Evolutionary conservation across 177 flowering plant genomes (phyloP).

Genomic region (Vitis hybrid): DNA sequence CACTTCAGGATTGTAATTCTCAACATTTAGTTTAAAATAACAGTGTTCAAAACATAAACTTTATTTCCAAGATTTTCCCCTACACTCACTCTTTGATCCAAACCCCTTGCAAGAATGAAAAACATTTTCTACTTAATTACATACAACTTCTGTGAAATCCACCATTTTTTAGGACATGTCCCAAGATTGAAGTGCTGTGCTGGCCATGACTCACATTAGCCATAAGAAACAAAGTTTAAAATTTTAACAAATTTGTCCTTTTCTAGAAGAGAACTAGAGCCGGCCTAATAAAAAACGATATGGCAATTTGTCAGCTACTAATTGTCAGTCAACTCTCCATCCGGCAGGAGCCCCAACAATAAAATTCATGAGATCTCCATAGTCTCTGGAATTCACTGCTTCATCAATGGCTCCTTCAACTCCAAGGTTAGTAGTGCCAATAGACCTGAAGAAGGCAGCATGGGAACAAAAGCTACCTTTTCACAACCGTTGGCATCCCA

Average conservation of each 20-base stretch:
- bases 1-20: no score
- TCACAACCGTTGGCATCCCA: conserved; percentile 92
- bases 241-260: not conserved
- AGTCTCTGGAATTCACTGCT: not conserved
- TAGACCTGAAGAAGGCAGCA: conserved; percentile 72
- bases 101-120: no score
- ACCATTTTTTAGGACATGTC: no score
- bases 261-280: conserved; percentile 2
- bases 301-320: conserved; percentile 14
- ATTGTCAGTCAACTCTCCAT: conserved; percentile 1
- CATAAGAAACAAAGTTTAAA: not conserved
- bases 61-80: no score
- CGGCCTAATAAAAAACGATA: conserved; percentile 18
- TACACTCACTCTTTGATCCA: no score
- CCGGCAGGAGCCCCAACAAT: not conserved
- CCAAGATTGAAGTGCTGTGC: no score
- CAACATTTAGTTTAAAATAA: no score
- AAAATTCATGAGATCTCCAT: not conserved
- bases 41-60: no score
- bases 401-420: conserved; percentile 71
- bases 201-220: no score
- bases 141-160: no score
- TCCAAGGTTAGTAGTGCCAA: conserved; percentile 54
- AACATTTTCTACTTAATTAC: no score
- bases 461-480: conserved; percentile 65